Evolutionary conservation across 352 stramenopile species (phyloP).

Genomic region (Saprolegnia diclina): DNA sequence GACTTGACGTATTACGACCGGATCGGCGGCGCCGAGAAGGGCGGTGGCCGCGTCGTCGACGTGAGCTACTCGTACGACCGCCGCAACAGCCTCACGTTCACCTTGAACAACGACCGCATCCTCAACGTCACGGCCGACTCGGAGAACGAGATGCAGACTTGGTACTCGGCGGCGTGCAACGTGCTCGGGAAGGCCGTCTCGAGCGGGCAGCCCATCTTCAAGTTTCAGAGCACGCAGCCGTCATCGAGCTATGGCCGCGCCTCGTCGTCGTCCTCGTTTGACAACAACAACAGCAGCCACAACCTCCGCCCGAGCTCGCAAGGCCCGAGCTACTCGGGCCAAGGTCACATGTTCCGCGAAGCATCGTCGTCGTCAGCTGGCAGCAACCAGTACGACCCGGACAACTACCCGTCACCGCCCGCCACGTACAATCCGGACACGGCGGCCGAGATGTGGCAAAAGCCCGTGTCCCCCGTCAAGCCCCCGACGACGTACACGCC

Average conservation of each 20-base stretch:
- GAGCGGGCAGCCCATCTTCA: background rate
- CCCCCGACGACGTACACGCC: too few relatives aligned
- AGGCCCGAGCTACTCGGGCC: background rate
- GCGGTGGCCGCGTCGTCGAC: slow-evolving; percentile 45
- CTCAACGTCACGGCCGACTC: slow-evolving; percentile 55
- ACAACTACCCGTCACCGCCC: background rate
- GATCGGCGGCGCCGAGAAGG: slow-evolving; percentile 52
- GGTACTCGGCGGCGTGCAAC: slow-evolving; percentile 45
- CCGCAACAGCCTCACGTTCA: slow-evolving; percentile 39
- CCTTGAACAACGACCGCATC: slow-evolving; percentile 78
- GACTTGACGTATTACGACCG: slow-evolving; percentile 58
- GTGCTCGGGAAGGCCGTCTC: slow-evolving; percentile 29
- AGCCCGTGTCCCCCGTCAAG: too few relatives aligned
- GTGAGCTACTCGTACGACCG: slow-evolving; percentile 48
- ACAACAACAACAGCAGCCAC: background rate
- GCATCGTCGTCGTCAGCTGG: background rate
- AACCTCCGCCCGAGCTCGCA: background rate
- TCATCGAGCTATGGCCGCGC: background rate
- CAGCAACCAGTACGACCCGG: slow-evolving; percentile 7
- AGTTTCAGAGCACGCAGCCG: background rate
- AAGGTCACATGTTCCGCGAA: background rate
- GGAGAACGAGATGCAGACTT: slow-evolving; percentile 68
- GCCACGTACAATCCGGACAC: background rate
- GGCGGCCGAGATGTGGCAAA: background rate
- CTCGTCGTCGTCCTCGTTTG: background rate